Base-by-base conservation (phyloP, 345 rosid genomes). In the Hypericum perforatum region DNA sequence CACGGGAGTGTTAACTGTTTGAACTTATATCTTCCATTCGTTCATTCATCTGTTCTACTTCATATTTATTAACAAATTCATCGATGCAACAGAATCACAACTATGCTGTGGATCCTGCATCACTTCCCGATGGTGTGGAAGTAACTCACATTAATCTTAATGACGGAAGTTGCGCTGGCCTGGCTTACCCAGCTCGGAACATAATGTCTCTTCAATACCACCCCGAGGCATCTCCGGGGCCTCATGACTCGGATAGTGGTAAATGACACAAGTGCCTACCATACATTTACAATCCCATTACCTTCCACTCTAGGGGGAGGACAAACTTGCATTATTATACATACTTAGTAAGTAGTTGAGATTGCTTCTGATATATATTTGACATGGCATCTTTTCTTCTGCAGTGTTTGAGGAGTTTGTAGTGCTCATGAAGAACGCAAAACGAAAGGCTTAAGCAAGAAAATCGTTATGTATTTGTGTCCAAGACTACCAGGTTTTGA, bases 191-290 rank as follows among this genome's bases (percentile, higher is more conserved):
- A 5, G 79, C 81, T 0, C 67, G 80, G 69, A 79, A 79, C 53
- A 63, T 78, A 52, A 84, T 94, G 94, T 83, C 99, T 50, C 94
- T 89, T 55, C 95, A 94, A 63, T 89, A 89, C 66, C 97, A 89
- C 52, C 99, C 97, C 0, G 99, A 89, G 63, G 99, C 95, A 43
- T 89, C 95, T 39, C 99, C 99, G 4, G 97, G 94, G 53, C 99
- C 97, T 43, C 95, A 82, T 57, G 99, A 92, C 73, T 92, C 98
- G 11, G 98, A 94, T 58, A 22, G 64, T 41, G 75, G 97, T 86
- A 76, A 74, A 48, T 12, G 29, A 5, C 37, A 12, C 37, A 46
- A 11, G 16, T 6, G 11, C 16, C 5, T 16, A 5, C 11, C 2
- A n/a, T n/a, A n/a, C n/a, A n/a, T 11, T 50, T 42, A 1, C 12